Evolutionary conservation across 192 early-diverging fungal genomes (phyloP), one percentile per base, ranked within the genome.

Genomic region (Coemansia sp.): DNA sequence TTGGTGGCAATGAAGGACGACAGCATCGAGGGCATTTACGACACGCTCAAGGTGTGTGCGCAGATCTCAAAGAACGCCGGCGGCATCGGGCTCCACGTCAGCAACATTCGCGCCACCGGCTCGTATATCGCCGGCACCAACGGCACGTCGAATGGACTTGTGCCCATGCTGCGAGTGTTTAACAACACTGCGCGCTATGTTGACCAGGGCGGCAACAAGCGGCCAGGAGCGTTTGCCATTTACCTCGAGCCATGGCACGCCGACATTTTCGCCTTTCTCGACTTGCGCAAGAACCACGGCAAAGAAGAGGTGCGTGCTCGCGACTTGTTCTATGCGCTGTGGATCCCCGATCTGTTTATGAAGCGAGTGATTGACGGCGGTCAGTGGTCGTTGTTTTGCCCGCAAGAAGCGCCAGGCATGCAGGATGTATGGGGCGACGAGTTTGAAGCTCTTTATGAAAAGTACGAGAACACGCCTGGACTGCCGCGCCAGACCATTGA

Each of bases 161-260:
- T 98, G 26, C 97, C 97, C 6, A 97, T 98, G 95, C 85, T 98
- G 63, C 91, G 95, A 54, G 97, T 98, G 9, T 98, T 88, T 71
- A 98, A 98, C 85, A 96, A 96, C 82, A 98, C 97, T 4, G 95
- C 97, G 11, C 88, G 97, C 35, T 98, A 97, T 75, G 95, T 98
- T n/a, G 94, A 97, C 83, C 97, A 98, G 82, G 97, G 97, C 57
- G 97, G 95, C 35, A 97, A 97, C 86, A 98, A 97, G 86, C 91
- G 95, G 26, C 94, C 94, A 1, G 95, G 97, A 14, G 94, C 94
- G 4, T 97, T 98, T 87, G 97, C 97, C 59, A 90, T 98, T 70
- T 98, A 98, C 83, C 84, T 98, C 35, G 97, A 98, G 82, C 94
- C 95, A 16, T 98, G 97, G 97, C 97, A 98, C 74, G 86, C 97